A percentile compares a stretch with the other conserved stretches of the same genome.
Conservation (phyloP, 257 asterid genomes). For the Fraxinus cuspidata region DNA sequence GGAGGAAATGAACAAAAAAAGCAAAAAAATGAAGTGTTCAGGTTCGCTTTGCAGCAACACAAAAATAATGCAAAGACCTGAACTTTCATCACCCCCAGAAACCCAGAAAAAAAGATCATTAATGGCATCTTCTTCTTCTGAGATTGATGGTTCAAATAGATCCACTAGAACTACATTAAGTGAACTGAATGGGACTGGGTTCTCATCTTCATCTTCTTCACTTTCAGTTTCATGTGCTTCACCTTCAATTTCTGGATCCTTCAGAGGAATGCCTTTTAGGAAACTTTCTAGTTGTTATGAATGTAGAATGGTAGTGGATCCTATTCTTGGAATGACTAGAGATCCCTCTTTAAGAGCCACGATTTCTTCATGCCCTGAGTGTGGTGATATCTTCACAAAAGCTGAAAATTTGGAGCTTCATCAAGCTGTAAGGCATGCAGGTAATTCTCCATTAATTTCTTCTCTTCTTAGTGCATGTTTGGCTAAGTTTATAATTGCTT, state of each 20-base stretch:
- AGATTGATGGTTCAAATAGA: slow-evolving; percentile 33
- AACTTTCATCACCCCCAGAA: slow-evolving; percentile 34
- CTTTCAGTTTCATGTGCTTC: slow-evolving; percentile 32
- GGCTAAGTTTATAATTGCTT: background rate
- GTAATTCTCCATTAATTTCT: slow-evolving; percentile 32
- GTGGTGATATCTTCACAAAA: slow-evolving; percentile 79
- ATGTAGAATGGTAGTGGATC: slow-evolving; percentile 88
- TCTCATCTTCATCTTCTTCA: slow-evolving; percentile 37
- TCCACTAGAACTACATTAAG: slow-evolving; percentile 32
- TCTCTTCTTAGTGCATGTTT: background rate
- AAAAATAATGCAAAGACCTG: slow-evolving; percentile 74
- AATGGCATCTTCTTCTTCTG: slow-evolving; percentile 27
- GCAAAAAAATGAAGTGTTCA: slow-evolving; percentile 72
- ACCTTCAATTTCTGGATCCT: slow-evolving; percentile 51
- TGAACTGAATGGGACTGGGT: slow-evolving; percentile 24
- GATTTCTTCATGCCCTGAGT: slow-evolving; percentile 56
- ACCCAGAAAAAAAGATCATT: slow-evolving; percentile 37
- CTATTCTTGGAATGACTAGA: slow-evolving; percentile 69
- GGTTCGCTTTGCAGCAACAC: slow-evolving; percentile 90
- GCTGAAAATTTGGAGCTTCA: slow-evolving; percentile 77
- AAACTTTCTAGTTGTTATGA: slow-evolving; percentile 83
- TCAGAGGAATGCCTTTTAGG: slow-evolving; percentile 74
- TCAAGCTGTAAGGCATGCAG: slow-evolving; percentile 87
- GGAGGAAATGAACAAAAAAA: slow-evolving; percentile 39
- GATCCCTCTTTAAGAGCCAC: slow-evolving; percentile 73